Base-by-base conservation (phyloP, 176 grass and related monocot genomes). In the Oryza officinalis region DNA sequence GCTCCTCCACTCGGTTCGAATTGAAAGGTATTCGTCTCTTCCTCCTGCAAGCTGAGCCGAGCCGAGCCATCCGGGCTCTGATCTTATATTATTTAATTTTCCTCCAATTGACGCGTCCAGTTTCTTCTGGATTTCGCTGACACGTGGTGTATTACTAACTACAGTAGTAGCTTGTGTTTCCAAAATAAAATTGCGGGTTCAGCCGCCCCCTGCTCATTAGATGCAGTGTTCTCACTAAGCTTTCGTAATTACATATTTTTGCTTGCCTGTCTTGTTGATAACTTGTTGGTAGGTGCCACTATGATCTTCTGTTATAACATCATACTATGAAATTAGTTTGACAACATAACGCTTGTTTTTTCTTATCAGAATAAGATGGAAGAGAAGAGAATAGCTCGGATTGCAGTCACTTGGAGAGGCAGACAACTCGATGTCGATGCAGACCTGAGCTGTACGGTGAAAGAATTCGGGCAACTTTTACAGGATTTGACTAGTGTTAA, bases 401-500 rank as follows among this genome's bases (percentile, higher is more conserved):
- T 98, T 76, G 89, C 74, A 13, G 93, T 95, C 63, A 87, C 85
- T 75, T 95, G 96, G 96, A 95, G 96, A 80, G 93, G 89, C 82
- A 90, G 72, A 13, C 83, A 94, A 20, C 87, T 99, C 12, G 75
- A 87, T 85, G 85, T 99, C 7, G 87, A 94, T 63, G 88, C 92
- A 11, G 87, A 94, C 71, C 74, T 80, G 80, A 90, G 40, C 31
- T 99, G 93, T 20, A 89, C 87, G 3, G 87, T 99, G 28, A 96
- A 92, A 83, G 89, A 99, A 63, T 90, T 96, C 11, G 93, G 93
- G 26, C 85, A 99, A 44, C 78, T 91, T 66, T 71, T 99, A 45
- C 96, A 94, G 76, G 91, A 89, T 11, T 78, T 99, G 65, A 94
- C 93, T 66, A 92, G 88, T 89, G 93, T 99, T 33, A 94, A 92